Evolutionary conservation across 352 stramenopile genomes (phyloP), one percentile per base, ranked within the genome.

Genomic region (Blastocystis sp.): DNA sequence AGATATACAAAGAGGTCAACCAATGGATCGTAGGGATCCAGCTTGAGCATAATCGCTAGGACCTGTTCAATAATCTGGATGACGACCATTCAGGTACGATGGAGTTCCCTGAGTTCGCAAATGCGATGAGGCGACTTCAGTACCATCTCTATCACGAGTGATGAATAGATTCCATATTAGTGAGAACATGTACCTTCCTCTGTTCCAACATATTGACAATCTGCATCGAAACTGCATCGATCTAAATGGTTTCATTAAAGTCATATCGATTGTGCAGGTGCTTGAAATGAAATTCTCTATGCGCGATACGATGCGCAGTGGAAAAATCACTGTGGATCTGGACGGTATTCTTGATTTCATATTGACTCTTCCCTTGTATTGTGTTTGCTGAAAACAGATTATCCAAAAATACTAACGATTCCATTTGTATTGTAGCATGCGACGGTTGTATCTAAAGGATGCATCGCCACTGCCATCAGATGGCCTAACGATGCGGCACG

Each of bases 181-280:
- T 39, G 47, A 63, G 15, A 66, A 13, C 13, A 64, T 84, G 73
- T 53, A 69, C 29, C 73, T 53, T 45, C 43, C 62, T 1, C 43
- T 84, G n/a, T 84, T 84, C 47, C 59, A 68, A 29, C 64, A 84
- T 53, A 84, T 84, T 20, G 73, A 84, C 39, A 84, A 66, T 64
- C 73, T 69, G 26, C 73, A 84, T 43, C 64, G 68, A 39, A 29
- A 61, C 20, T 84, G 54, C 47, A 84, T 84, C 23, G 73, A 84
- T 29, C 26, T 84, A 2, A 84, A 84, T 45, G 73, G 73, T 0
- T 84, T 84, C 56, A 84, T 84, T 18, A 84, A 84, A 34, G 47
- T 84, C 18, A 55, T 84, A 5, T 84, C 73, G 3, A 84, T 84
- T 13, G 54, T 84, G 29, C 73, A 84, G 50, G 50, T 84, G 53